Evolutionary conservation across 78 protist genomes (phyloP), one percentile per base, ranked within the genome.

Genomic region (Planoprotostelium fungivorum): DNA sequence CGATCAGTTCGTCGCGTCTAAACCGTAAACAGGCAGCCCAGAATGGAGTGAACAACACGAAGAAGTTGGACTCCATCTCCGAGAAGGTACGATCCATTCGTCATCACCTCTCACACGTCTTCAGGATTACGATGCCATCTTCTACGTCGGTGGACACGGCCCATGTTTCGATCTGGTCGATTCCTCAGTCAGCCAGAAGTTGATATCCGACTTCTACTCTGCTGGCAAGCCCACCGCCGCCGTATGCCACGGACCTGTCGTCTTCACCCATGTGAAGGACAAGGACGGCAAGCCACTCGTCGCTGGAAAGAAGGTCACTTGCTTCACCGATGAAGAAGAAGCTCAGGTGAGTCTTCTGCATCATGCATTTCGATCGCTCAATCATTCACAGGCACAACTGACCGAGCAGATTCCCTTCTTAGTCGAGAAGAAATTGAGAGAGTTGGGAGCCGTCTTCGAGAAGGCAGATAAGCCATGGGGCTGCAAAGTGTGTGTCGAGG

Each of bases 81-180:
- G 73, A 51, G 73, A 16, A 5, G n/a, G n/a, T 29, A 73, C 29
- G 29, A 73, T 73, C 29, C 84, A 73, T 29, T 73, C 29, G 84
- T 73, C 84, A 73, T 29, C 84, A 29, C 84, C 35, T 29, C 29
- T 29, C n/a, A 29, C 29, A 29, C 29, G 29, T 29, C 84, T 29
- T 73, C 35, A 29, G 16, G 87, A 85, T 85, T 85, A 85, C 87
- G 87, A 5, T 16, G 87, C 87, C 37, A 36, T 85, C 16, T 85
- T 85, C 87, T 85, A 85, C 87, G 63, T 36, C 29, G 87, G 87
- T 25, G 87, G 87, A 37, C 87, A 85, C 16, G 87, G 87, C 16
- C 87, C 87, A 5, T 37, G 36, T 16, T 85, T 35, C 63, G 87
- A 85, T 85, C 87, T 85, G 29, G 63, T 16, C 16, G 87, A 85